Base-by-base conservation (phyloP, 2,329 filamentous ascomycete genomes). In the Exophiala alcalophila region DNA sequence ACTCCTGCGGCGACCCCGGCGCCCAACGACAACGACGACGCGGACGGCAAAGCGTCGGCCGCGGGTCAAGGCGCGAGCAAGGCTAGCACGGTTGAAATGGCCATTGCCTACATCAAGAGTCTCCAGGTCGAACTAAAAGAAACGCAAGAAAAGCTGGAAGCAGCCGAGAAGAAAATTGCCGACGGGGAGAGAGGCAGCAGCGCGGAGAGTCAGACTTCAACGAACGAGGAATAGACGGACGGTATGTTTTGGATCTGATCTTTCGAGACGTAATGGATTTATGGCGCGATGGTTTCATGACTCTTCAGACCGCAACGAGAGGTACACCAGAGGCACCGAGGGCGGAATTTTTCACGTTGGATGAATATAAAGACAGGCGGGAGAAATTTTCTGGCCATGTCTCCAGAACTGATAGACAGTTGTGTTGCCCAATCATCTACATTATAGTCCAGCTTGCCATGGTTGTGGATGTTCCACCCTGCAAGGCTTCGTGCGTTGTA, bases 61-160 rank as follows among this genome's bases (percentile, higher is more conserved):
- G 23, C 45, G 11, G 70, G 67, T 8, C 76, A 80, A 38, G 80
- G 84, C 21, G 89, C 83, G 58, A 96, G 89, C 67, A 98, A 97
- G 64, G 92, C 92, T 1, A 94, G 86, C 55, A 96, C 94, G 1
- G 92, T 98, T n/a, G 92, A 98, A 66, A 83, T 86, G 67, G 92
- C 92, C 1, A 97, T 97, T 57, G 83, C 90, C 44, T 96, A 97
- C 61, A 96, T 98, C 68, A 91, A 87, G 65, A 77, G 82, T 47
- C 67, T 98, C 49, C 82, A 94, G 65, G 71, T 78, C 56, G 85
- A 94, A 60, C 69, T 88, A 11, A 76, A 74, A 2, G 77, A 80
- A 23, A 81, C 81, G 15, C 81, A 81, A 37, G 70, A 67, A 47
- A 71, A 80, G 55, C 77, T 89, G 10, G 75, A 76, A 16, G 74